Base-by-base conservation (phyloP, 1,284 basidiomycete species). In the Apiotrichum laibachii region DNA sequence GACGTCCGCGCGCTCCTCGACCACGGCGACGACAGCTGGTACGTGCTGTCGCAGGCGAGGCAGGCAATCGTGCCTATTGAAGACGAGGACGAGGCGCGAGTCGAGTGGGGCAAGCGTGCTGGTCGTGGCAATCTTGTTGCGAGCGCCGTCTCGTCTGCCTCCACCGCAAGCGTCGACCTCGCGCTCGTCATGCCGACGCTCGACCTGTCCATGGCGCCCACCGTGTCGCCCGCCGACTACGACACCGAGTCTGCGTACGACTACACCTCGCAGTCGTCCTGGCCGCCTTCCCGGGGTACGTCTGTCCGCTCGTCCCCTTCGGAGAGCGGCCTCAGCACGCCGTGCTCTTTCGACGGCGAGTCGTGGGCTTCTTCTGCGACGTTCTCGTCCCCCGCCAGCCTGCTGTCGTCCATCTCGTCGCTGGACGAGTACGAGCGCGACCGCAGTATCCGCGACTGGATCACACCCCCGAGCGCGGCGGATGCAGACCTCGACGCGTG, bases 151-250 rank as follows among this genome's bases (percentile, higher is more conserved):
- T 2, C 19, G 16, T n/a, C 55, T 4, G 35, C 34, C 46, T 49
- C 48, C 9, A 26, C 39, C 18, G 22, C 53, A 26, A n/a, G 44
- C 18, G 31, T 50, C 37, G 44, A 56, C 40, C 67, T 50, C 37
- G 44, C 53, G 37, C 67, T 74, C 53, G 49, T 74, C 54, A 66
- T 71, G 58, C 72, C 72, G 13, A 66, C 62, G 1, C 59, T 74
- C 37, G 71, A 72, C 57, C 19, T 63, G 44, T 66, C 55, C 19
- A 33, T 48, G 18, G 33, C 35, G 15, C 42, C 33, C 7, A 49
- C 47, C 9, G 22, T 50, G 26, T 31, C 26, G 26, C 21, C 18
- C 37, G 10, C 48, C 34, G n/a, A 35, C 13, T 49, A 40, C 48
- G 40, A 40, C 45, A 6, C 15, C 15, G 51, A 34, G 11, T 31